Base-by-base conservation (phyloP, 1,284 basidiomycete species). In the Ganoderma boninense region DNA sequence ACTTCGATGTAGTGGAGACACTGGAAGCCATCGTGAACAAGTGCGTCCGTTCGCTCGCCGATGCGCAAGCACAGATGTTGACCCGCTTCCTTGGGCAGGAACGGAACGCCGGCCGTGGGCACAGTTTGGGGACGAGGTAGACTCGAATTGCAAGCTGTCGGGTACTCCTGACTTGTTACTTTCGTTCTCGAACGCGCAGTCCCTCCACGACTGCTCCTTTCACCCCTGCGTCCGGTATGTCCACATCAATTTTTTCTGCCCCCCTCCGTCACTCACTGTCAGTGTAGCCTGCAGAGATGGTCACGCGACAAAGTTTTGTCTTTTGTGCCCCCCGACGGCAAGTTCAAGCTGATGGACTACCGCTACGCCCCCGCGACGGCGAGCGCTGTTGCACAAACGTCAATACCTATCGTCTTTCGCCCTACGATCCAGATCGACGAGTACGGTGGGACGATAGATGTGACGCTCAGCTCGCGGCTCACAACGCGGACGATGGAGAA, bases 241-340 rank as follows among this genome's bases (percentile, higher is more conserved):
- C 26, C 62, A 35, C 49, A n/a, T 40, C 35, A 1, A 16, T 11
- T 32, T 16, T 32, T 23, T 8, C 23, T 44, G 49, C 69, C 40
- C 64, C 64, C 60, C 38, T 10, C 54, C 26, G 44, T 65, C 14
- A 20, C 16, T 56, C 62, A 57, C 64, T 20, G 11, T 5, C 23
- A 14, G 11, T 64, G 69, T 68, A 96, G 95, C 44, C 85, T 96
- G 64, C 89, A 90, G 75, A 90, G 92, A 66, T 98, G 95, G 94
- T 85, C 89, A 60, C 89, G 92, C 63, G 93, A 95, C 77, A 91
- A 90, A 74, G 84, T 88, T 0, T 85, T 99, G 65, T 97, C 95
- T 1, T 99, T 99, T 79, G 91, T 99, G 57, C 97, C 97, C 3
- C 97, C 97, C 1, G 97, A 99, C 77, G 97, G 97, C 13, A 90